A percentile compares a stretch with the other conserved stretches of the same genome.
Conservation (phyloP, 2,329 filamentous ascomycete species). For the Penicillium sp. region DNA sequence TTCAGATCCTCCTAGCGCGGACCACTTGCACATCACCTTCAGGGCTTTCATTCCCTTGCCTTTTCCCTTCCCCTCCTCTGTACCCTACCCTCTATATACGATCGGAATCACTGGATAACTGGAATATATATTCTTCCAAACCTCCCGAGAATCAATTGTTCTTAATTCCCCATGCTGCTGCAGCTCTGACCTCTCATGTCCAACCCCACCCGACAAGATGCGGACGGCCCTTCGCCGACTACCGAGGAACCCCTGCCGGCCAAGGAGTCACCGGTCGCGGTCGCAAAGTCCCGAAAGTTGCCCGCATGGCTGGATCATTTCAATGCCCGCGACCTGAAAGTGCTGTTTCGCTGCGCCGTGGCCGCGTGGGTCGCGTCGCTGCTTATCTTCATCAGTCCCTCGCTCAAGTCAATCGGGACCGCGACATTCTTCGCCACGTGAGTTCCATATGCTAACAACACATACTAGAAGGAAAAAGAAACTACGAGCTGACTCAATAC, state of each 20-base stretch:
- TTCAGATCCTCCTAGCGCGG: too few species aligned
- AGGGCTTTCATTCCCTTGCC: too few species aligned
- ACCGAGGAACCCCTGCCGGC: conserved; percentile 11
- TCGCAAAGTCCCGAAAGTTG: conserved; percentile 21
- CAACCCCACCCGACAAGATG: conserved; percentile 13
- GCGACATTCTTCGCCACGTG: conserved; percentile 52
- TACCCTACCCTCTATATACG: too few species aligned
- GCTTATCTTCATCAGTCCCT: conserved; percentile 53
- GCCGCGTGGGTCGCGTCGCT: conserved; percentile 53
- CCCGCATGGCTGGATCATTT: conserved; percentile 48
- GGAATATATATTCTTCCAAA: too few species aligned
- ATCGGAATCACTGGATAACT: too few species aligned
- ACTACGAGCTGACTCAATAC: conserved; percentile 12
- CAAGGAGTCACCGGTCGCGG: conserved; percentile 5
- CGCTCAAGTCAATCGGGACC: conserved; percentile 46
- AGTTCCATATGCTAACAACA: too few species aligned
- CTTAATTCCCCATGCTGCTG: too few species aligned
- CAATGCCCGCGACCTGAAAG: conserved; percentile 53
- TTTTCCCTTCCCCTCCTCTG: too few species aligned
- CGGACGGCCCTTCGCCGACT: conserved; percentile 8
- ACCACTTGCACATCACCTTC: too few species aligned
- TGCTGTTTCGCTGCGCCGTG: conserved; percentile 51
- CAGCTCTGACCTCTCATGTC: conserved; percentile 8
- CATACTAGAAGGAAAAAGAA: not conserved
- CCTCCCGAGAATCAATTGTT: too few species aligned